Base-by-base conservation (phyloP, 108 stramenopile genomes). In the Discostella stelligeroides region DNA sequence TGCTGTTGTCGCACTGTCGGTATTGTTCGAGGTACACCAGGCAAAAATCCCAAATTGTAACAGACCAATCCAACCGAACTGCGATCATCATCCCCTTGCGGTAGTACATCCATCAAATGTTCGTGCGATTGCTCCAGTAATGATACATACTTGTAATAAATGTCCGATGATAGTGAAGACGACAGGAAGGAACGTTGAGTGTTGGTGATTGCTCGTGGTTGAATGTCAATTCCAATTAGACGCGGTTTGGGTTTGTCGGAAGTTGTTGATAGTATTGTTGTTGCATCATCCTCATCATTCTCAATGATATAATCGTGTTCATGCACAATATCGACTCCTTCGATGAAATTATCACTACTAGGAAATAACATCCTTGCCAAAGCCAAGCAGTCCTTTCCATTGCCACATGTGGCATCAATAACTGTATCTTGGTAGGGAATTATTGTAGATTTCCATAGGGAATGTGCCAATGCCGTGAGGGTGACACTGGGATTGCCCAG, bases 381-480 rank as follows among this genome's bases (percentile, higher is more conserved):
- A 6, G 76, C 81, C 14, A 85, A 42, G 9, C 83, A 79, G 66
- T 91, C 89, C 27, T 88, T 76, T 12, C 88, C 86, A 72, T 90
- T 90, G 28, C 92, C 92, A 74, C 87, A 89, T 2, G 93, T 94
- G 13, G 90, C 90, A 84, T 94, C 90, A 66, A 94, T 88, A 1
- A 84, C 87, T 21, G 80, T 76, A 63, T 88, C 86, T 9, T 79
- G 40, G 47, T 77, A 34, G 9, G 89, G 89, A 48, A 81, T 64
- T 13, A 93, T 60, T 21, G 88, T 73, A 13, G 62, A 56, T 28
- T 47, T 21, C 92, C 92, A 93, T 23, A 89, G 76, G 7, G 73
- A 66, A 60, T 93, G 89, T 0, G 89, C 92, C 74, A 93, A 76
- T 0, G 89, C 89, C 17, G 88, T 88, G 24, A 67, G 74, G 27